Base-by-base conservation (phyloP, 306 rosid species). In the Cyclanthera cordifolia region DNA sequence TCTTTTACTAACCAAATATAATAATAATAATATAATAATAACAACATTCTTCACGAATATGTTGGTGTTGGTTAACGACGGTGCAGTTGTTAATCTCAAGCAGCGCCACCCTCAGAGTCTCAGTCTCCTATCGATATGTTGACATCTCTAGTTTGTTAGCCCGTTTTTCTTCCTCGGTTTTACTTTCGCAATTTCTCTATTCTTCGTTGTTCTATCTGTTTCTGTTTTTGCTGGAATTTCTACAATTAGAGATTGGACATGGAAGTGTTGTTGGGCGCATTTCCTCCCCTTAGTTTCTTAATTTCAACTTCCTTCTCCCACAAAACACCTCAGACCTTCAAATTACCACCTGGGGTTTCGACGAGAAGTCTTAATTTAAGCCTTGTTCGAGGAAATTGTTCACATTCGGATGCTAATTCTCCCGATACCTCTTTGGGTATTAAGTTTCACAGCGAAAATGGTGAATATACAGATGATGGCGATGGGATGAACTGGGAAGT, bases 401-500 rank as follows among this genome's bases (percentile, higher is more conserved):
- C 76, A 6, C 56, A 60, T 72, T 60, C 84, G 17, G 83, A 74
- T 73, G 73, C 71, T 64, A 76, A 71, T 63, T 39, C 28, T 66
- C 17, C 24, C 48, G 15, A 15, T 52, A 61, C 73, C 61, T 73
- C 78, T 2, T 66, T 57, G 52, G 69, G 78, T 39, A 67, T 64
- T 27, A 30, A 61, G 5, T 41, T 46, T 71, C 79, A 71, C 46
- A 73, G 8, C 53, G 60, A 75, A 14, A 13, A 58, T 49, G 81
- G 72, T 55, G 84, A 72, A 56, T 71, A 47, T 8, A 61, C 47
- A 43, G 55, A 70, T 4, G 82, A 63, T 53, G 50, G 67, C 46
- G 71, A 45, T 66, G 17, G 45, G 58, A 16, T 41, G 81, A 88
- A 84, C n/a, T 89, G 96, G 96, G 96, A 87, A 65, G 39, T 15